Conservation (phyloP, 371 early-diverging fungal genomes). For the Syncephalastrum racemosum region DNA sequence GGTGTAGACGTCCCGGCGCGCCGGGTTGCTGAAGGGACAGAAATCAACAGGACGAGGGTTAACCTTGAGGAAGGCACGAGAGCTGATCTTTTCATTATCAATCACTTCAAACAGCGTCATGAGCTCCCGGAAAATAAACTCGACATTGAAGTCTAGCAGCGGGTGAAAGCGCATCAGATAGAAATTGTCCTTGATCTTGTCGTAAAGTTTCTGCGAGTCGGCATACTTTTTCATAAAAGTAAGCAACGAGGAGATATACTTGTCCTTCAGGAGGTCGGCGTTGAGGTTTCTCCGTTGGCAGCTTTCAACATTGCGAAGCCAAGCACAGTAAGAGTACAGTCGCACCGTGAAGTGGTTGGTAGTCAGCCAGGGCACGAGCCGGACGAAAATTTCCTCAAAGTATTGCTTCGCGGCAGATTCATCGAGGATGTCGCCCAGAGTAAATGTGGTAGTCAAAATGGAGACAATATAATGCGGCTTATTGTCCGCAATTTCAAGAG, state of each 20-base stretch:
- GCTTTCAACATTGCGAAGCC: conserved; percentile 31
- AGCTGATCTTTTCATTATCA: conserved; percentile 60
- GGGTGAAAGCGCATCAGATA: conserved; percentile 57
- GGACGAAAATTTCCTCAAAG: conserved; percentile 32
- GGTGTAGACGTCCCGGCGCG: conserved; percentile 23
- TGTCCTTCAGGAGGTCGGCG: conserved; percentile 26
- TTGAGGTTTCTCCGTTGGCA: conserved; percentile 22
- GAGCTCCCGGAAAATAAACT: conserved; percentile 59
- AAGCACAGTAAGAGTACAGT: conserved; percentile 35
- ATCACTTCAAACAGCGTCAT: conserved; percentile 45
- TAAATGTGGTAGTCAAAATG: conserved; percentile 41
- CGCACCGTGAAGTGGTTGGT: conserved; percentile 48
- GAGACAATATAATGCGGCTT: conserved; percentile 50
- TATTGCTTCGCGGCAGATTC: conserved; percentile 15
- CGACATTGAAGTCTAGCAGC: conserved; percentile 51
- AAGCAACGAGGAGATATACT: conserved; percentile 22
- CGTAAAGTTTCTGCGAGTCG: conserved; percentile 48
- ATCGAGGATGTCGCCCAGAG: conserved; percentile 31
- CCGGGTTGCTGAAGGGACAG: conserved; percentile 37
- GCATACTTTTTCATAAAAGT: conserved; percentile 37
- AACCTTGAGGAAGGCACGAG: conserved; percentile 39
- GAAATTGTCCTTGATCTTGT: conserved; percentile 46
- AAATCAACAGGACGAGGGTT: conserved; percentile 22
- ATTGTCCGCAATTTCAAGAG: conserved; percentile 29
- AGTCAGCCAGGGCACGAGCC: conserved; percentile 40